Percentiles rank a stretch among this genome's conserved stretches.
These are phyloP conservation scores for Prunus campanulata DNA, from an alignment of 306 rosid species.

Conservation along the genomic window DNA sequence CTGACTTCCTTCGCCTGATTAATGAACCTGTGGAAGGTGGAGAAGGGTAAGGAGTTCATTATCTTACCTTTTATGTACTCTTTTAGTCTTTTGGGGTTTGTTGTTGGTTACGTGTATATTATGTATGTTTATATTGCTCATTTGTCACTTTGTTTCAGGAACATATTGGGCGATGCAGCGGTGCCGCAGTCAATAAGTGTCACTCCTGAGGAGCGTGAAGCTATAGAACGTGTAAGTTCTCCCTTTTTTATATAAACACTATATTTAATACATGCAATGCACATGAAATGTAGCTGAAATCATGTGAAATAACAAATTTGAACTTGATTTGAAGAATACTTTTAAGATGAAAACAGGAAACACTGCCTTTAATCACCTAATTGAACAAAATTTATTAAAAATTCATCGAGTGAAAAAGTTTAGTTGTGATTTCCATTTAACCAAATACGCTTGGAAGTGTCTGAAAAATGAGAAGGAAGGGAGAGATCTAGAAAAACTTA, in stretches of 20 bases:
- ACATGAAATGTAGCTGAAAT: background rate
- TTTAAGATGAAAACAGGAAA: background rate
- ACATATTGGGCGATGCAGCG: slow-evolving; percentile 55
- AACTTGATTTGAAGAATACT: background rate
- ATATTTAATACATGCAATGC: background rate
- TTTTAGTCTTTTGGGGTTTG: background rate
- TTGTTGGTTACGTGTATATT: background rate
- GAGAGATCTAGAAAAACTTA: background rate
- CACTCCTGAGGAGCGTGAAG: slow-evolving; percentile 89
- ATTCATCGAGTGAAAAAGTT: background rate
- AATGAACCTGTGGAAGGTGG: slow-evolving; percentile 88
- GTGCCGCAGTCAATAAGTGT: slow-evolving; percentile 75
- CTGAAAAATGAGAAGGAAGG: background rate
- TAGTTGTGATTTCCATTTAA: background rate
- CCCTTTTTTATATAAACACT: background rate
- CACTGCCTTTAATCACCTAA: background rate
- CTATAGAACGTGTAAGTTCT: slow-evolving; percentile 86
- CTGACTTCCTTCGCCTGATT: slow-evolving; percentile 82
- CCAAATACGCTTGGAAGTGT: background rate
- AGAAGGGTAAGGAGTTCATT: slow-evolving; percentile 63
- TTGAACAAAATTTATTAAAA: background rate
- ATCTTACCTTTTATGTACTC: slow-evolving; percentile 2
- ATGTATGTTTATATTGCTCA: slow-evolving; percentile 9
- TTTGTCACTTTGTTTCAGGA: slow-evolving; percentile 42
- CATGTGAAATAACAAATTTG: background rate